Percentiles rank a stretch among this genome's conserved stretches.
These are phyloP conservation scores for Sarocladium brachiariae DNA, from an alignment of 2,329 filamentous ascomycete genomes.

Conservation along the genomic window DNA sequence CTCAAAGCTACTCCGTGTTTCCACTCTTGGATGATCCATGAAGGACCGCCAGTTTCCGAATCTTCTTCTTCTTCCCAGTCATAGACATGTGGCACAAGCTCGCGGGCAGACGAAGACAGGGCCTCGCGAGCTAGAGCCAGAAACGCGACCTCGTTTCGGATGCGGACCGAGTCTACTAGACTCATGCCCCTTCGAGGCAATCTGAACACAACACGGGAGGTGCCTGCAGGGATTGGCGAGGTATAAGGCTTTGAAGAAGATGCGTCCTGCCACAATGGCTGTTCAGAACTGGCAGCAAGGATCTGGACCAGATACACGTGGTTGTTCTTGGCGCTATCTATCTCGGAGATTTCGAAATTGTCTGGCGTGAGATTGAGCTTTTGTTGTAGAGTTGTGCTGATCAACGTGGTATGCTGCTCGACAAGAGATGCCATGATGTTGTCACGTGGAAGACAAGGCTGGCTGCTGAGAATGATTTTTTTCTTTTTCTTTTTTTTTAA, in stretches of 20 bases:
- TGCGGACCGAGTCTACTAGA: constrained; percentile 10
- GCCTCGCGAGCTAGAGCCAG: constrained; percentile 10
- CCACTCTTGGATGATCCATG: constrained; percentile 12
- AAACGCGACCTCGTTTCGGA: constrained; percentile 11
- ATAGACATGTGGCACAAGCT: constrained; percentile 4
- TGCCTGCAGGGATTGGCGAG: background rate
- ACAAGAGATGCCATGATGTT: background rate
- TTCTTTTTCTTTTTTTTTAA: too few species aligned
- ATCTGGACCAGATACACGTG: background rate
- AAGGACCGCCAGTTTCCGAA: background rate
- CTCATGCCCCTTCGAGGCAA: constrained; percentile 10
- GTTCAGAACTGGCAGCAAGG: background rate
- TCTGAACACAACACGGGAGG: constrained; percentile 9
- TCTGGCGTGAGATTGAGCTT: too few species aligned
- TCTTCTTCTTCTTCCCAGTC: constrained; percentile 9
- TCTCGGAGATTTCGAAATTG: background rate
- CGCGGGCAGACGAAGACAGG: background rate
- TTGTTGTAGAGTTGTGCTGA: background rate
- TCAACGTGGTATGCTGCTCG: background rate
- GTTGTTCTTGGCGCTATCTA: background rate
- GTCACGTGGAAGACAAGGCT: too few species aligned
- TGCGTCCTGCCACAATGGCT: background rate
- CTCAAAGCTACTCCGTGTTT: constrained; percentile 9
- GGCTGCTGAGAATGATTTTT: too few species aligned
- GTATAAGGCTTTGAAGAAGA: background rate